These are phyloP conservation scores for Exophiala dermatitidis DNA, from an alignment of 2,329 filamentous ascomycete genomes.

Conservation along the genomic window DNA sequence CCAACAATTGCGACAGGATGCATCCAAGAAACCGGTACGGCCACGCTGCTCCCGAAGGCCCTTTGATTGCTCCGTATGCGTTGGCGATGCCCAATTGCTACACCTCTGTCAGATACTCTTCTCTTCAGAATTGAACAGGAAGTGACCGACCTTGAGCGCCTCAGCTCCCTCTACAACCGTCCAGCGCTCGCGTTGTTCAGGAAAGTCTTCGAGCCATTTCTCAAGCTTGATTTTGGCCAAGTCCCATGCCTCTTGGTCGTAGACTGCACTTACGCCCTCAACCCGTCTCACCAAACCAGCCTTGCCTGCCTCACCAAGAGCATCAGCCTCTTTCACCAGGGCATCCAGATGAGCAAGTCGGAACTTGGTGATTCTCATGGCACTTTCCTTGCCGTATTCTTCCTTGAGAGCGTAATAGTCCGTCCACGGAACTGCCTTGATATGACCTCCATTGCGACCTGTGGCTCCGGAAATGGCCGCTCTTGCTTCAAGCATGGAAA, in stretches of 20 bases:
- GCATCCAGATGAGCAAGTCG: constrained; percentile 20
- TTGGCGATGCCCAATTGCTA: constrained; percentile 23
- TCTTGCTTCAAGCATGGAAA: constrained; percentile 34
- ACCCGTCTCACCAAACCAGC: constrained; percentile 20
- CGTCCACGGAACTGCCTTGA: constrained; percentile 23
- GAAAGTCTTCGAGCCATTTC: constrained; percentile 19
- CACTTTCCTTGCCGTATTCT: constrained; percentile 16
- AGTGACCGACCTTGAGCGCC: constrained; percentile 22
- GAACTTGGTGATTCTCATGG: constrained; percentile 29
- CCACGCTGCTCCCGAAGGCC: constrained; percentile 33
- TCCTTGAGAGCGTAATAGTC: constrained; percentile 19
- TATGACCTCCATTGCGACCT: constrained; percentile 35
- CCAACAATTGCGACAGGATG: constrained; percentile 20
- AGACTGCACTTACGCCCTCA: constrained; percentile 16
- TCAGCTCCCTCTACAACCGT: constrained; percentile 12
- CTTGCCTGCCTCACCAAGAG: constrained; percentile 20
- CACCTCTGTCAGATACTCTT: background rate
- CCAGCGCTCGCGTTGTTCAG: constrained; percentile 16
- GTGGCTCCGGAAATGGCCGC: constrained; percentile 34
- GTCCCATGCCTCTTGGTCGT: constrained; percentile 15
- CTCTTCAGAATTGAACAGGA: background rate
- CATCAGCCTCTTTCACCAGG: constrained; percentile 14
- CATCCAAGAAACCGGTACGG: constrained; percentile 34
- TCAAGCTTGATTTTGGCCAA: constrained; percentile 14
- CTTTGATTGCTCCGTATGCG: constrained; percentile 11